phyloP scores from a whole-genome alignment of 331 rosid species.

The Malus hybrid region DNA sequence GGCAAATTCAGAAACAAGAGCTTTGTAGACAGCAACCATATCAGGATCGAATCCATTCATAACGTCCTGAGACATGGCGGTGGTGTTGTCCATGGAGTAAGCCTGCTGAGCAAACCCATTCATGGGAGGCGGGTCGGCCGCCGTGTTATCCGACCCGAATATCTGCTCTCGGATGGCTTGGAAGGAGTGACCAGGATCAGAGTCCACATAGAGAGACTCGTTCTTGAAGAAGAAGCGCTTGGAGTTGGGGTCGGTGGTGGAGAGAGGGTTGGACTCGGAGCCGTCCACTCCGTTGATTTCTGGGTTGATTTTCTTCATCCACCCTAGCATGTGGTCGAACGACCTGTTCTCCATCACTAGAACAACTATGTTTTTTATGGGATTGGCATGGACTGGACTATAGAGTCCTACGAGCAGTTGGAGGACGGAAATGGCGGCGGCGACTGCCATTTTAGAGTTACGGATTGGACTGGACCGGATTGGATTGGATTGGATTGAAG shows the following conservation, averaged over 20 bases:
- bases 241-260: conserved; percentile 46
- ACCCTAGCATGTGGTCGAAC: conserved; percentile 94
- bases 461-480: not conserved
- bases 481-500: not conserved
- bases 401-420: not conserved
- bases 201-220: conserved; percentile 52
- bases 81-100: conserved; percentile 56
- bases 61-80: conserved; percentile 42
- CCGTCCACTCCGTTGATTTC: conserved; percentile 73
- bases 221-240: conserved; percentile 34
- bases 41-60: conserved; percentile 78
- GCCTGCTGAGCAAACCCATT: conserved; percentile 86
- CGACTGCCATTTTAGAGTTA: not conserved
- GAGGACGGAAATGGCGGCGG: not conserved
- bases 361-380: conserved; percentile 70
- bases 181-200: conserved; percentile 93
- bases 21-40: conserved; percentile 40
- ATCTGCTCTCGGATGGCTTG: conserved; percentile 78
- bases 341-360: conserved; percentile 91
- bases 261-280: conserved; percentile 32
- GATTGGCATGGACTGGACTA: conserved; percentile 20
- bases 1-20: conserved; percentile 80
- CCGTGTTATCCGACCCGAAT: conserved; percentile 49
- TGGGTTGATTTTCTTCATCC: conserved; percentile 83
- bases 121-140: conserved; percentile 58